Conservation (phyloP, 2,329 filamentous ascomycete species). For the Ceratocystis albifundus region DNA sequence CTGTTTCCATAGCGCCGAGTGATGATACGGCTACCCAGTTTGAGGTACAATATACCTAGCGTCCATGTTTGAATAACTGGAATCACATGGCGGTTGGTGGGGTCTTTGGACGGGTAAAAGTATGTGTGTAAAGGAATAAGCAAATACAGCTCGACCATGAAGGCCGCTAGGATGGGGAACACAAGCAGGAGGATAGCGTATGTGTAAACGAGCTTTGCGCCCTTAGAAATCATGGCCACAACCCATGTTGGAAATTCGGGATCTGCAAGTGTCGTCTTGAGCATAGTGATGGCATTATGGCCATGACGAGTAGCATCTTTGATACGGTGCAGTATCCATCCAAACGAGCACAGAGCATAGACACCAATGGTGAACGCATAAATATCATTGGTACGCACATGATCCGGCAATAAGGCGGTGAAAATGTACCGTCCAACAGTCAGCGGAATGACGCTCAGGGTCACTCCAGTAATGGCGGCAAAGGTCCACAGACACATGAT, state of each 20-base stretch:
- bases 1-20: conserved; percentile 31
- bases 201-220: conserved; percentile 54
- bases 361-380: conserved; percentile 91
- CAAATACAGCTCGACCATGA: conserved; percentile 77
- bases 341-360: conserved; percentile 60
- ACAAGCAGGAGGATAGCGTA: conserved; percentile 64
- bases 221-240: conserved; percentile 28
- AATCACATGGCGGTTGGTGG: conserved; percentile 49
- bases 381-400: conserved; percentile 78
- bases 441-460: conserved; percentile 74
- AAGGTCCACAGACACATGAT: conserved; percentile 89
- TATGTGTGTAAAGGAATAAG: conserved; percentile 79
- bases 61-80: conserved; percentile 92
- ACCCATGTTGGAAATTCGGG: conserved; percentile 25
- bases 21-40: conserved; percentile 52
- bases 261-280: conserved; percentile 19
- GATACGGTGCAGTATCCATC: conserved; percentile 50
- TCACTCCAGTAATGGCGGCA: conserved; percentile 74
- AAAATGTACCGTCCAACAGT: conserved; percentile 74
- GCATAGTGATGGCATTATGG: background rate
- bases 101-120: conserved; percentile 36
- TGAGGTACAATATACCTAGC: conserved; percentile 78
- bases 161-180: conserved; percentile 67
- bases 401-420: conserved; percentile 55
- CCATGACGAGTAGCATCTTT: background rate